These are phyloP conservation scores for Entrophospora sp. DNA, from an alignment of 192 early-diverging fungal species.

Conservation along the genomic window DNA sequence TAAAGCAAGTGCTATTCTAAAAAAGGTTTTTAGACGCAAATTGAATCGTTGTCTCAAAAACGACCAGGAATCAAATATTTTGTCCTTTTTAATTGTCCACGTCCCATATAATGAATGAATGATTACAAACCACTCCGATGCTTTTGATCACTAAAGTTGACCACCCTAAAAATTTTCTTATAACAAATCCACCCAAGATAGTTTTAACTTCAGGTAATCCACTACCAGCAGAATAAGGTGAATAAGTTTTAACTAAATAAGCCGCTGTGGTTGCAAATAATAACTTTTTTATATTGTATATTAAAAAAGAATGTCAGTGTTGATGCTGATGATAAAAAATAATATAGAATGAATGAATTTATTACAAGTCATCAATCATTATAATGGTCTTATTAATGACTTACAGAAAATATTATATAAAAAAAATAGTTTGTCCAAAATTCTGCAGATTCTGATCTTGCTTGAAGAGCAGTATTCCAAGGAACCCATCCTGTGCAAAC, in stretches of 20 bases:
- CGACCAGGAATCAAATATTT: too few species aligned
- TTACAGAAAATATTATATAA: conserved; percentile 38
- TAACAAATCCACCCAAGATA: conserved; percentile 89
- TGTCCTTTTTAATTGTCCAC: too few species aligned
- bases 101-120: too few species aligned
- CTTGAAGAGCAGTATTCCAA: conserved; percentile 26
- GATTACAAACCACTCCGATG: conserved; percentile 71
- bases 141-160: conserved; percentile 87
- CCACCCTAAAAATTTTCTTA: conserved; percentile 83
- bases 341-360: not conserved
- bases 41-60: not conserved
- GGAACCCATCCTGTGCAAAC: conserved; percentile 33
- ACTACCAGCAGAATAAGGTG: conserved; percentile 85
- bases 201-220: conserved; percentile 95
- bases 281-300: too few species aligned
- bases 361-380: too few species aligned
- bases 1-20: too few species aligned
- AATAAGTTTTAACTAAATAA: conserved; percentile 49
- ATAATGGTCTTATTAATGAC: not conserved
- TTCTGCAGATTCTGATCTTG: conserved; percentile 1
- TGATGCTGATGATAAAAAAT: not conserved
- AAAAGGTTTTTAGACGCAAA: too few species aligned
- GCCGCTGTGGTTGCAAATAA: conserved; percentile 30
- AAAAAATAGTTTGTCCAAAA: conserved; percentile 35
- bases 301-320: not conserved